Percentiles rank a stretch among this genome's conserved stretches.
Evolutionary conservation across 495 filamentous ascomycete species (phyloP).

Genomic region (Baudoinia panamericana): DNA sequence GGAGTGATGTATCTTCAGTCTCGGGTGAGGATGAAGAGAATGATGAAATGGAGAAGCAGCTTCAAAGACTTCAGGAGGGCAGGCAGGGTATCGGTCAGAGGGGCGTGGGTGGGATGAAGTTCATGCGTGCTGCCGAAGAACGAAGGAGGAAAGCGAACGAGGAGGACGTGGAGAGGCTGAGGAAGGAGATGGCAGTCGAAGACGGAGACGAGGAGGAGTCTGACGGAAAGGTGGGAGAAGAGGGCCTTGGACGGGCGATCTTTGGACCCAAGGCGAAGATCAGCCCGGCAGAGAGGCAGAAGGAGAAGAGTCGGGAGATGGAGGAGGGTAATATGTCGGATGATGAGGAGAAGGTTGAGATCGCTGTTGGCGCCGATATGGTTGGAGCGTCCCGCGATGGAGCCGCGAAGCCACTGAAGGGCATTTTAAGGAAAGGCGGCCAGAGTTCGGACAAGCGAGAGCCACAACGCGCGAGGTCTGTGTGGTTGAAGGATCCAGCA

Average conservation of each 20-base stretch:
- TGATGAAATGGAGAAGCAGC: constrained; percentile 47
- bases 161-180: constrained; percentile 59
- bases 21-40: constrained; percentile 42
- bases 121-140: constrained; percentile 84
- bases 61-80: constrained; percentile 45
- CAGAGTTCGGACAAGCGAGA: no score
- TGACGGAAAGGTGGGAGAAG: constrained; percentile 12
- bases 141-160: constrained; percentile 66
- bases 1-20: constrained; percentile 38
- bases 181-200: constrained; percentile 48
- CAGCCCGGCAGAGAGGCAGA: constrained; percentile 25
- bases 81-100: constrained; percentile 31
- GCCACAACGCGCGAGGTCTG: no score
- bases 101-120: constrained; percentile 60
- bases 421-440: not conserved
- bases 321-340: constrained; percentile 47
- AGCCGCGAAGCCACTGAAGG: not conserved
- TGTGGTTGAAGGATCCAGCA: constrained; percentile 4
- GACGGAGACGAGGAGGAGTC: constrained; percentile 36
- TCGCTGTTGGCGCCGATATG: constrained; percentile 16
- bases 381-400: not conserved
- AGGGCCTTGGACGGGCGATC: constrained; percentile 27
- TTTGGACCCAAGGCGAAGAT: constrained; percentile 24
- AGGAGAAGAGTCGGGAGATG: constrained; percentile 42
- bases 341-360: constrained; percentile 31